These are phyloP conservation scores for Monosporozyma aerobia DNA, from an alignment of 805 yeast genomes.

Conservation along the genomic window DNA sequence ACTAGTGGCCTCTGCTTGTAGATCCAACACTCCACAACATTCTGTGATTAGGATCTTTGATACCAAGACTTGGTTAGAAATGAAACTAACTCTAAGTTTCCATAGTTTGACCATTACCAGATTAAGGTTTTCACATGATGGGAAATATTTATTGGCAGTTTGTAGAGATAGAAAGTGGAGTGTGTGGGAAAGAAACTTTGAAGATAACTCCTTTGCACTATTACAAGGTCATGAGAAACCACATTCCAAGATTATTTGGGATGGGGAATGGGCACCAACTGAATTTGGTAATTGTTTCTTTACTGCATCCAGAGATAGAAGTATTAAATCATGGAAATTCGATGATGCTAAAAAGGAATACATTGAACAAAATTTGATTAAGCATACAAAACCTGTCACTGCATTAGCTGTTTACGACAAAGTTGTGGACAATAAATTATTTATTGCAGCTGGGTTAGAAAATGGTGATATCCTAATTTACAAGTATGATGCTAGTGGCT, in stretches of 20 bases:
- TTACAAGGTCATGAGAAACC: slow-evolving; percentile 50
- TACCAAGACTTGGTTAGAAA: slow-evolving; percentile 50
- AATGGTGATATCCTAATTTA: slow-evolving; percentile 49
- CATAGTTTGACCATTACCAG: slow-evolving; percentile 84
- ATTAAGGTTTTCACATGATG: slow-evolving; percentile 63
- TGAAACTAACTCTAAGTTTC: slow-evolving; percentile 46
- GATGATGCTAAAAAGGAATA: slow-evolving; percentile 31
- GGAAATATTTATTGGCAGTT: slow-evolving; percentile 57
- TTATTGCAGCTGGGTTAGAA: slow-evolving; percentile 62
- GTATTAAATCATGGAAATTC: slow-evolving; percentile 62
- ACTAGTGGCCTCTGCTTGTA: slow-evolving; percentile 81
- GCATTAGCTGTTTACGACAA: slow-evolving; percentile 45
- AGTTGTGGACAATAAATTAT: slow-evolving; percentile 23
- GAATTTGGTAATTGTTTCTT: slow-evolving; percentile 44
- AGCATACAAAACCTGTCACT: slow-evolving; percentile 52
- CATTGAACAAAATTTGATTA: slow-evolving; percentile 33
- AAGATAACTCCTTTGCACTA: slow-evolving; percentile 34
- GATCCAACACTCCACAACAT: slow-evolving; percentile 74
- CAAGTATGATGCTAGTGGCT: slow-evolving; percentile 27
- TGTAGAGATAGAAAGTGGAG: slow-evolving; percentile 85
- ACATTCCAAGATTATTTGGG: slow-evolving; percentile 92
- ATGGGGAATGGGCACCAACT: slow-evolving; percentile 76
- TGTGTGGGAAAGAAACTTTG: slow-evolving; percentile 49
- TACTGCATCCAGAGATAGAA: slow-evolving; percentile 82
- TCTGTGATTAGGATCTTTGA: slow-evolving; percentile 77